Evolutionary conservation across 2,329 filamentous ascomycete species (phyloP).

Genomic region (Colletotrichum graminicola): DNA sequence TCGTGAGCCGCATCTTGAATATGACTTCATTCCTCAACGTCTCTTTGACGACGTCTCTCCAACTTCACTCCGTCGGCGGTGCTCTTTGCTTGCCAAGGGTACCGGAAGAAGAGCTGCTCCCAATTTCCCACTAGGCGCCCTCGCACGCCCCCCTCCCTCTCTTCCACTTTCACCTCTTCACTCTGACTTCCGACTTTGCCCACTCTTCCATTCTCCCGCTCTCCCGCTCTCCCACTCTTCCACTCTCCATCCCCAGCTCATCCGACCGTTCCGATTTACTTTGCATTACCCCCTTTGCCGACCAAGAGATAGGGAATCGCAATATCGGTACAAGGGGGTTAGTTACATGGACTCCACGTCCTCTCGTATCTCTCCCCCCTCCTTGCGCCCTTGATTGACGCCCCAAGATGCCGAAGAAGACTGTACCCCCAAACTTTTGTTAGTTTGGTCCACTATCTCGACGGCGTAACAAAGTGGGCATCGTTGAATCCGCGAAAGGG

Average conservation of each 20-base stretch:
- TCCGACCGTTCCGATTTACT: background rate
- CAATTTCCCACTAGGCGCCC: slow-evolving; percentile 30
- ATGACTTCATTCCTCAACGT: slow-evolving; percentile 14
- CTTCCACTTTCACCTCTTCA: background rate
- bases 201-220: background rate
- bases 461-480: slow-evolving; percentile 34
- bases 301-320: slow-evolving; percentile 1
- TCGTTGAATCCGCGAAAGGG: background rate
- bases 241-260: background rate
- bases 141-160: background rate
- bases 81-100: slow-evolving; percentile 24
- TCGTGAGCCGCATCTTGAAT: slow-evolving; percentile 25
- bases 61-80: background rate
- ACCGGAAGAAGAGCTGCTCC: slow-evolving; percentile 2
- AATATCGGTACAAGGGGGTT: background rate
- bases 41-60: background rate
- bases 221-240: background rate
- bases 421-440: background rate
- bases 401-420: background rate
- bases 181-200: slow-evolving; percentile 1
- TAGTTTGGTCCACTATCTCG: background rate
- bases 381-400: background rate
- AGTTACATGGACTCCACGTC: background rate
- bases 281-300: background rate
- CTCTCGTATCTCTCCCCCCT: background rate